Evolutionary conservation across 2,329 filamentous ascomycete species (phyloP), one percentile per base, ranked within the genome.

Genomic region (Ambrosiella cleistominuta): DNA sequence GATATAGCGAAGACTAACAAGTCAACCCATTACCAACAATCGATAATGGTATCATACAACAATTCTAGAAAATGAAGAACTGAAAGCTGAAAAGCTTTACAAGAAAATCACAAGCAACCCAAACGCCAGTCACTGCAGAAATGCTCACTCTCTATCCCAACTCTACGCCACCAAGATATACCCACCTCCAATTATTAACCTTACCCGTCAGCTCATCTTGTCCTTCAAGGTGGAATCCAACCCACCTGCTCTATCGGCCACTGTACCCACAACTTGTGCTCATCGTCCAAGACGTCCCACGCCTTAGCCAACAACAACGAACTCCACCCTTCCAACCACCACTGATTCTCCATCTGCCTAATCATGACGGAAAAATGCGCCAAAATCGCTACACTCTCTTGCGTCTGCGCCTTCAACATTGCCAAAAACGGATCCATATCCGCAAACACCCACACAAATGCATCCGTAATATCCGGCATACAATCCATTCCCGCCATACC

Each of bases 391-490:
- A 71, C 60, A 1, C 66, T 63, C 42, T 65, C 66, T 57, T 66
- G 66, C 35, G 61, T 63, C 37, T 61, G 64, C 13, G 63, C 62
- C 3, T 61, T 59, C 11, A 72, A 60, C 42, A 71, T 63, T 11
- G 66, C 63, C 9, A 72, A 60, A 27, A 70, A 68, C 3, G 67
- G 66, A 58, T 70, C 66, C 3, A 66, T 64, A 9, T 70, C 64
- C 17, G 60, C 58, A 63, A 69, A 72, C 45, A 72, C 64, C 70
- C 70, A 73, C 3, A 69, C 63, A 57, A 72, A 71, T 1, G 70
- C 64, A 58, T 72, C 71, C 1, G 66, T 64, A n/a, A 67, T 63
- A 49, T 72, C 71, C 1, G 59, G 56, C 17, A 58, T 50, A 39
- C 15, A 58, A 12, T 47, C 40, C 52, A 58, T 42, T 13, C 58